These are phyloP conservation scores for Podospora didyma DNA, from an alignment of 495 filamentous ascomycete genomes.

Conservation along the genomic window DNA sequence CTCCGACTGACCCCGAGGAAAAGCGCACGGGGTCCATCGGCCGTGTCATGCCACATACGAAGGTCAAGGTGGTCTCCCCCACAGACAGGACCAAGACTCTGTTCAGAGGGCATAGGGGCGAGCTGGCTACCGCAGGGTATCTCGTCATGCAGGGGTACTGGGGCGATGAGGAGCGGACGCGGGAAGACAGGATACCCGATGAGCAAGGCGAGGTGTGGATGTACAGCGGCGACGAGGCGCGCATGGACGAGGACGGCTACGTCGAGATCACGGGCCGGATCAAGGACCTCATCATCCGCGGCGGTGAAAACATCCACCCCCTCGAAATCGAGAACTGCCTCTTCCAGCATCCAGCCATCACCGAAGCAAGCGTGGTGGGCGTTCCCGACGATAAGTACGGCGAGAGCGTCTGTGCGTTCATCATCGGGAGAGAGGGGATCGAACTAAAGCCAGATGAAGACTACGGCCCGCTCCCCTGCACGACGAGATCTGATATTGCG, in stretches of 20 bases:
- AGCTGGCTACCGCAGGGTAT: constrained; percentile 83
- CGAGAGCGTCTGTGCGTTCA: constrained; percentile 81
- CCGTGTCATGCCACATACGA: constrained; percentile 66
- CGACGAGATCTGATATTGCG: too few relatives aligned
- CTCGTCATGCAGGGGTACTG: constrained; percentile 90
- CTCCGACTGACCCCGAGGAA: constrained; percentile 73
- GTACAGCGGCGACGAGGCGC: constrained; percentile 86
- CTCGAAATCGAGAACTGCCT: constrained; percentile 91
- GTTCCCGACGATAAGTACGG: constrained; percentile 81
- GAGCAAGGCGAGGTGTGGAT: constrained; percentile 38
- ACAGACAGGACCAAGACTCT: constrained; percentile 52
- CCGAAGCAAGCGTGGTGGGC: constrained; percentile 78
- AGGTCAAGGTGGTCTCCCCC: constrained; percentile 76
- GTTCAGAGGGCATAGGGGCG: constrained; percentile 64
- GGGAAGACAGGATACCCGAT: constrained; percentile 58
- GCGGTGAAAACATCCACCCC: constrained; percentile 95
- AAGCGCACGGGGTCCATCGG: constrained; percentile 78
- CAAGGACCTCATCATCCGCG: constrained; percentile 89
- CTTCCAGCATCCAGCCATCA: constrained; percentile 62
- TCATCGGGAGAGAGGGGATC: constrained; percentile 51
- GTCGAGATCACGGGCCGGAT: constrained; percentile 62
- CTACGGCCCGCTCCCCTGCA: too few relatives aligned
- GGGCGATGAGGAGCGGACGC: constrained; percentile 64
- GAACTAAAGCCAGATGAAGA: too few relatives aligned
- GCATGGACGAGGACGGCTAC: constrained; percentile 71